Evolutionary conservation across 148 eudicot genomes (phyloP).

Genomic region (Suaeda aralocaspica): DNA sequence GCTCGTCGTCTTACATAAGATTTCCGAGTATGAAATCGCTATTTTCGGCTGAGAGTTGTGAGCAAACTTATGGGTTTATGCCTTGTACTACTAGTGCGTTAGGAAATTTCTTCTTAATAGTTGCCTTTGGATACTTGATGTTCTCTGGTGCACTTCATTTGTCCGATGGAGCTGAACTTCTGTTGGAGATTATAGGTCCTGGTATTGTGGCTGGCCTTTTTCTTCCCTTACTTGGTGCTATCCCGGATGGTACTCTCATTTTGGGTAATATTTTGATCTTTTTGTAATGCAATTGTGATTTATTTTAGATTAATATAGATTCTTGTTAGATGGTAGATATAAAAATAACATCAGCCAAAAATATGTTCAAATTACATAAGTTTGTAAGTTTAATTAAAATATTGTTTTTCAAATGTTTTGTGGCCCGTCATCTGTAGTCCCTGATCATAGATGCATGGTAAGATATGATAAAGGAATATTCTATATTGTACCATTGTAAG

Average conservation of each 20-base stretch:
- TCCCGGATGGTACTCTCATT: conserved; percentile 92
- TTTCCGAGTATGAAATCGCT: not conserved
- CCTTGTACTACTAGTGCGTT: conserved; percentile 63
- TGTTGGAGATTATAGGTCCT: conserved; percentile 84
- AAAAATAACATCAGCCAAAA: no score
- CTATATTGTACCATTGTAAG: no score
- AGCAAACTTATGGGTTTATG: conserved; percentile 77
- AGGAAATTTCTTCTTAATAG: conserved; percentile 60
- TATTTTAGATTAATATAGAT: no score
- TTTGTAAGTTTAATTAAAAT: no score
- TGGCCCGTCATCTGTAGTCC: no score
- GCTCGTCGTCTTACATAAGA: conserved; percentile 9
- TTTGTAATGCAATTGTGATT: not conserved
- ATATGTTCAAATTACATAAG: no score
- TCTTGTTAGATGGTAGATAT: no score
- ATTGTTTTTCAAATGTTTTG: no score
- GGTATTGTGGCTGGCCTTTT: conserved; percentile 82
- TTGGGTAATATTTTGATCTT: conserved; percentile 41
- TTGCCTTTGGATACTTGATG: conserved; percentile 77
- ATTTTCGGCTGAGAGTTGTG: conserved; percentile 30
- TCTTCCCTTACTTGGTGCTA: conserved; percentile 85
- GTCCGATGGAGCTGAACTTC: conserved; percentile 66
- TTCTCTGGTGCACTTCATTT: conserved; percentile 58
- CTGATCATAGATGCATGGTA: no score
- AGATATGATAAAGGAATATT: no score